Percentiles rank a stretch among this genome's conserved stretches.
These are phyloP conservation scores for Hygrocybe coccinea DNA, from an alignment of 768 basidiomycete genomes.

Conservation along the genomic window DNA sequence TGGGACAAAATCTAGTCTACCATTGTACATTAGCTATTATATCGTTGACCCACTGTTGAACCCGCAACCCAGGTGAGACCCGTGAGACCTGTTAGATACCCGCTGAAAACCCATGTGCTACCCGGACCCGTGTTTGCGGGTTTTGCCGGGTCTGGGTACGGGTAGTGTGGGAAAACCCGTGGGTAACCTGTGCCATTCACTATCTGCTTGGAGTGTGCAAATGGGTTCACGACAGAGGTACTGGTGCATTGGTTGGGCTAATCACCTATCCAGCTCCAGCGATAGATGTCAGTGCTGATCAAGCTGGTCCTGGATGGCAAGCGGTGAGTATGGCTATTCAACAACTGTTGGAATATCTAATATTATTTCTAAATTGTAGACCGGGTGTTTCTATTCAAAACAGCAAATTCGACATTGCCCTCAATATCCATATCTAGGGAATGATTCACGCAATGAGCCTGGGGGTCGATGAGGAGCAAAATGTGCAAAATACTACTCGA, in stretches of 20 bases:
- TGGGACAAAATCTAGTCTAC: too few relatives aligned
- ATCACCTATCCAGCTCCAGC: background rate
- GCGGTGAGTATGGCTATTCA: conserved; percentile 10
- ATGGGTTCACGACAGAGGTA: conserved; percentile 8
- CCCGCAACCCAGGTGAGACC: too few relatives aligned
- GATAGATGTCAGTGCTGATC: background rate
- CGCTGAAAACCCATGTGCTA: too few relatives aligned
- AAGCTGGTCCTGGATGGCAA: conserved; percentile 5
- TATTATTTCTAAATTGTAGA: too few relatives aligned
- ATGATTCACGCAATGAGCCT: conserved; percentile 15
- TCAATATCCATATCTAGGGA: conserved; percentile 20
- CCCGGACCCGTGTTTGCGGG: too few relatives aligned
- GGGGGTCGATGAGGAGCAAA: conserved; percentile 11
- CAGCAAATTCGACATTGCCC: conserved; percentile 26
- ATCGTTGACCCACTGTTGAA: too few relatives aligned
- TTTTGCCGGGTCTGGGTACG: too few relatives aligned
- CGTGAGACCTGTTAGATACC: too few relatives aligned
- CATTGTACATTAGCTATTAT: too few relatives aligned
- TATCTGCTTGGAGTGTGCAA: conserved; percentile 4
- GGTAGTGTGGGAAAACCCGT: too few relatives aligned
- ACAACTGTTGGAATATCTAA: too few relatives aligned
- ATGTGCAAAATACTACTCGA: conserved; percentile 26
- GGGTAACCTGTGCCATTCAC: too few relatives aligned
- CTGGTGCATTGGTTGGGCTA: background rate
- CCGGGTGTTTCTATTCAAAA: conserved; percentile 28